phyloP scores from a whole-genome alignment of 495 filamentous ascomycete genomes.

The Penicillium cosmopolitanum region DNA sequence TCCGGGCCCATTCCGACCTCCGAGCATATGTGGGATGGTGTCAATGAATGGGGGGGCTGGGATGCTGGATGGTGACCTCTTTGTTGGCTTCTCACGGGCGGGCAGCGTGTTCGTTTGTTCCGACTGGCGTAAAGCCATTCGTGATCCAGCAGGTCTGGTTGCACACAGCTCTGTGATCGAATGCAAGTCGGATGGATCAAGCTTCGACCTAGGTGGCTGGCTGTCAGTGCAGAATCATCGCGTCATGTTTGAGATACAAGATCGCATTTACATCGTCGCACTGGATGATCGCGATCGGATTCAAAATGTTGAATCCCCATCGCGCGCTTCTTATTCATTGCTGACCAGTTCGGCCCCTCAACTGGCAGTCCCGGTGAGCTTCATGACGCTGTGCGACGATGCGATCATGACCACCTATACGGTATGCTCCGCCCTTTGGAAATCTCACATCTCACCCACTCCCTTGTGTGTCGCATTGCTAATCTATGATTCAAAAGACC shows the following conservation, averaged over 20 bases:
- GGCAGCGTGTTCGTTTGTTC: slow-evolving; percentile 45
- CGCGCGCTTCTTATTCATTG: slow-evolving; percentile 41
- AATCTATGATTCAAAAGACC: slow-evolving; percentile 28
- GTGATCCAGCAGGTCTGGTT: slow-evolving; percentile 22
- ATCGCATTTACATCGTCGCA: slow-evolving; percentile 40
- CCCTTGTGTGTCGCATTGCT: slow-evolving; percentile 6
- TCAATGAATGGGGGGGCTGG: slow-evolving; percentile 48
- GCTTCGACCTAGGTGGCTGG: slow-evolving; percentile 46
- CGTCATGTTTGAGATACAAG: slow-evolving; percentile 48
- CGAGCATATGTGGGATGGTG: slow-evolving; percentile 32
- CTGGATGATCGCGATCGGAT: slow-evolving; percentile 38
- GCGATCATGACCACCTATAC: slow-evolving; percentile 46
- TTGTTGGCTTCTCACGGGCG: slow-evolving; percentile 43
- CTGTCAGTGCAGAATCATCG: slow-evolving; percentile 44
- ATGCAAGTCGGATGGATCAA: slow-evolving; percentile 40
- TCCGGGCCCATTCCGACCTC: slow-evolving; percentile 34
- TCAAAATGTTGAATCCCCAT: slow-evolving; percentile 29
- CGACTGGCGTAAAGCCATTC: slow-evolving; percentile 42
- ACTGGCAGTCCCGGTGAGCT: slow-evolving; percentile 43
- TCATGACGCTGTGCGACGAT: slow-evolving; percentile 44
- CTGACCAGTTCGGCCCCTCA: slow-evolving; percentile 39
- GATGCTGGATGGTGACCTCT: slow-evolving; percentile 40
- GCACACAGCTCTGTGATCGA: slow-evolving; percentile 36
- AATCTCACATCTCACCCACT: neutral
- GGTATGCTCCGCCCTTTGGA: slow-evolving; percentile 22